Evolutionary conservation across 371 early-diverging fungal species (phyloP).

Genomic region (Neoconidiobolus thromboides): DNA sequence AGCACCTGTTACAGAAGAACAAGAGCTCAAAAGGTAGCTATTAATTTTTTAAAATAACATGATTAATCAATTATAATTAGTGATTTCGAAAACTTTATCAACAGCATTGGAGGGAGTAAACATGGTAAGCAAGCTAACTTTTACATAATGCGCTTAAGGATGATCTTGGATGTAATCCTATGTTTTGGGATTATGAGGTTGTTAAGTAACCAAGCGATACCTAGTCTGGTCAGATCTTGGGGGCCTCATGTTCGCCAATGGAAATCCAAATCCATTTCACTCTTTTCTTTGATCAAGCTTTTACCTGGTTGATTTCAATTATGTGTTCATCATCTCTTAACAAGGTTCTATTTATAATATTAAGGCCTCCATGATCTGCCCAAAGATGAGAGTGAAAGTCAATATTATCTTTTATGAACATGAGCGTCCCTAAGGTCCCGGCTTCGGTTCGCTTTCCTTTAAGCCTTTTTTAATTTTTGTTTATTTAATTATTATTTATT

Average conservation of each 20-base stretch:
- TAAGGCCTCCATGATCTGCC: background rate
- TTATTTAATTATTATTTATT: background rate
- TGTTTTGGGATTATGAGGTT: background rate
- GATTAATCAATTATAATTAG: background rate
- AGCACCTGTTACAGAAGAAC: slow-evolving; percentile 7
- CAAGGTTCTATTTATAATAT: background rate
- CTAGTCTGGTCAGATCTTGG: background rate
- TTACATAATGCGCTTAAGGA: slow-evolving; percentile 1
- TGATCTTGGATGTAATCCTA: slow-evolving; percentile 2
- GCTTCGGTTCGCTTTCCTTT: background rate
- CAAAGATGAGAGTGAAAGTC: too few relatives aligned
- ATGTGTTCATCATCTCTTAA: background rate
- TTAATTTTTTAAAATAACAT: background rate
- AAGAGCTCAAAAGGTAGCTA: background rate
- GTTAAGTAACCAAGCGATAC: background rate
- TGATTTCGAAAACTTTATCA: slow-evolving; percentile 1
- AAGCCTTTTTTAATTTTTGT: background rate
- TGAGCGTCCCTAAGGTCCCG: background rate
- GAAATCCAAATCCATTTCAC: background rate
- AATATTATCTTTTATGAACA: background rate
- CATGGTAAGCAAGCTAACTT: slow-evolving; percentile 2
- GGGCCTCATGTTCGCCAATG: slow-evolving; percentile 1
- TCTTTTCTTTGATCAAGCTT: background rate
- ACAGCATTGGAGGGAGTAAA: background rate
- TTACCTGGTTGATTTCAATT: background rate